Evolutionary conservation across 2,329 filamentous ascomycete species (phyloP).

Genomic region (Boeremia exigua): DNA sequence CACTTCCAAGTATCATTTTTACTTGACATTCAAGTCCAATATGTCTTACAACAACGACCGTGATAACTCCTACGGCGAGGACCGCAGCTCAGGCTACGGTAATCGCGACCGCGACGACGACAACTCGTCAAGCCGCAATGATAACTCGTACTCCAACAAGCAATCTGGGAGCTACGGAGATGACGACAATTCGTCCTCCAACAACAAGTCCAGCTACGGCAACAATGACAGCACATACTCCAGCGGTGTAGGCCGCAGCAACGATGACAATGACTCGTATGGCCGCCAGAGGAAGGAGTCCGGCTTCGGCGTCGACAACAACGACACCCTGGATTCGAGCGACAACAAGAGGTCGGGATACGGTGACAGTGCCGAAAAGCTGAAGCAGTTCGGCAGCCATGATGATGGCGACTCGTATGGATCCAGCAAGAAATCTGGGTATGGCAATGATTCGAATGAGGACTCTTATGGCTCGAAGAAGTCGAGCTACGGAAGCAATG

Average conservation of each 20-base stretch:
- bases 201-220: slow-evolving; percentile 9
- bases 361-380: neutral
- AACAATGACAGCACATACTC: slow-evolving; percentile 5
- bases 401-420: slow-evolving; percentile 7
- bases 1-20: neutral
- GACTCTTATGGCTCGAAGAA: slow-evolving; percentile 5
- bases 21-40: neutral
- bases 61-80: slow-evolving; percentile 22
- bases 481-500: neutral
- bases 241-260: slow-evolving; percentile 9
- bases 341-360: neutral
- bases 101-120: slow-evolving; percentile 21
- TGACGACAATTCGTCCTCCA: slow-evolving; percentile 6
- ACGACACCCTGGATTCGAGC: slow-evolving; percentile 14
- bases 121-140: slow-evolving; percentile 22
- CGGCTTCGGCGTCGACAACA: slow-evolving; percentile 6
- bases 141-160: slow-evolving; percentile 17
- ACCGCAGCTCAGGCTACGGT: slow-evolving; percentile 25
- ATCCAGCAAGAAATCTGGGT: slow-evolving; percentile 1
- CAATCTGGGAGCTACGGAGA: slow-evolving; percentile 7
- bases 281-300: slow-evolving; percentile 6
- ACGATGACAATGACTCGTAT: slow-evolving; percentile 2
- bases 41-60: slow-evolving; percentile 39
- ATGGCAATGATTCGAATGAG: neutral
- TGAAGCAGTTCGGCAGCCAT: neutral